Percentiles rank a stretch among this genome's conserved stretches.
Conservation (phyloP, 2,329 filamentous ascomycete genomes). For the Ophiostoma sp. region DNA sequence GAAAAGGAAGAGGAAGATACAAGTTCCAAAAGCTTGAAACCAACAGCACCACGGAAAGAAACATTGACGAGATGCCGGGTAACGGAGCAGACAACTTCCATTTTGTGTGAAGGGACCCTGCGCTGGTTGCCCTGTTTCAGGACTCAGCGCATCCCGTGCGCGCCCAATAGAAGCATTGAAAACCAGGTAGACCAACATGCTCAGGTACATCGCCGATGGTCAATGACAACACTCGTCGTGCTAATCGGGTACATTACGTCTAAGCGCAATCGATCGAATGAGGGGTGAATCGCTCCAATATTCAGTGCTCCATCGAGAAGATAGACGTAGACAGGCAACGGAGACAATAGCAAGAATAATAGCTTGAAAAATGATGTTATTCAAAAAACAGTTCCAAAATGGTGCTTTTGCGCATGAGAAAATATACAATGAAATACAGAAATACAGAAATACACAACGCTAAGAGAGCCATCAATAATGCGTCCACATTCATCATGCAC, state of each 20-base stretch:
- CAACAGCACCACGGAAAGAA: background rate
- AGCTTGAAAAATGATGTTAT: background rate
- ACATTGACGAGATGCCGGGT: background rate
- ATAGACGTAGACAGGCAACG: background rate
- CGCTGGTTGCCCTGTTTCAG: slow-evolving; percentile 21
- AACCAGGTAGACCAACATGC: background rate
- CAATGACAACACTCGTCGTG: background rate
- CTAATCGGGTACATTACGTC: background rate
- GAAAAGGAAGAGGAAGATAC: background rate
- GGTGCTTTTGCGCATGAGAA: background rate
- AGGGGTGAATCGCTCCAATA: no score
- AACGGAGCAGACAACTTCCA: background rate
- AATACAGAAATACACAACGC: background rate
- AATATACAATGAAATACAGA: background rate
- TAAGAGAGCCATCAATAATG: background rate
- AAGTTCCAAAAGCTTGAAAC: background rate
- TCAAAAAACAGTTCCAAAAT: background rate
- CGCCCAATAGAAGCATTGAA: slow-evolving; percentile 3
- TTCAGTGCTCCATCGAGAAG: background rate
- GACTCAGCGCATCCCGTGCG: slow-evolving; percentile 15
- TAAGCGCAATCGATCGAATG: background rate
- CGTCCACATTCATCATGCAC: slow-evolving; percentile 36
- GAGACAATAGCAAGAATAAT: background rate
- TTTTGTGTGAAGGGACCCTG: slow-evolving; percentile 14
- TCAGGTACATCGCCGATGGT: background rate